Evolutionary conservation across 257 asterid genomes (phyloP), one percentile per base, ranked within the genome.

Genomic region (Ligustrum vulgare): DNA sequence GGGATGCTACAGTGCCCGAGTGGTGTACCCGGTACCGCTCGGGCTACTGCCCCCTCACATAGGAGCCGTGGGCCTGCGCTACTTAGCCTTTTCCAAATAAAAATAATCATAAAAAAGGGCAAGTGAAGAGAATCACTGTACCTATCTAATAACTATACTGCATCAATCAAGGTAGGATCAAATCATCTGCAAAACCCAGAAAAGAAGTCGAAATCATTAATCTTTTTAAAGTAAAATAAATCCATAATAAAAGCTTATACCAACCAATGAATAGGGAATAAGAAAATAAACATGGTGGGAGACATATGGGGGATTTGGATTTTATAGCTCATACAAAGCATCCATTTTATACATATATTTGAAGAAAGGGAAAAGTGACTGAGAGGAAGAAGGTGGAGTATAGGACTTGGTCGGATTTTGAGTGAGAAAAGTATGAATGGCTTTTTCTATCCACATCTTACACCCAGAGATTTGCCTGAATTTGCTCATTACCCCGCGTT

Each of bases 401-500:
- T 22, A 23, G 67, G 67, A 70, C 63, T 43, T 60, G 45, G 70
- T 73, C 77, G 18, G 69, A 28, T 34, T 54, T 8, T 9, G n/a
- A 68, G 43, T 47, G 73, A 32, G 37, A 11, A 37, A 25, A 28
- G 1, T 28, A 23, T 37, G 10, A 16, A 25, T 18, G 5, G 49
- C 71, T 67, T n/a, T 3, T 20, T 56, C 64, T 56, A 56, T 63
- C 28, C 39, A 35, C 25, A 36, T 58, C 64, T 60, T 68, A 47
- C 15, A 1, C 77, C 83, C 66, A 72, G 70, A 82, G 15, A 79
- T 63, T 9, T 39, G 83, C 80, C 83, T 79, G 63, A 72, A 65
- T 37, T 31, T 36, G 39, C 83, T 82, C 86, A 76, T 63, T 3
- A 70, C 86, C 86, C 22, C 73, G 0, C 41, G 66, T 75, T n/a